Evolutionary conservation across 345 rosid species (phyloP).

Genomic region (Nephelium lappaceum): DNA sequence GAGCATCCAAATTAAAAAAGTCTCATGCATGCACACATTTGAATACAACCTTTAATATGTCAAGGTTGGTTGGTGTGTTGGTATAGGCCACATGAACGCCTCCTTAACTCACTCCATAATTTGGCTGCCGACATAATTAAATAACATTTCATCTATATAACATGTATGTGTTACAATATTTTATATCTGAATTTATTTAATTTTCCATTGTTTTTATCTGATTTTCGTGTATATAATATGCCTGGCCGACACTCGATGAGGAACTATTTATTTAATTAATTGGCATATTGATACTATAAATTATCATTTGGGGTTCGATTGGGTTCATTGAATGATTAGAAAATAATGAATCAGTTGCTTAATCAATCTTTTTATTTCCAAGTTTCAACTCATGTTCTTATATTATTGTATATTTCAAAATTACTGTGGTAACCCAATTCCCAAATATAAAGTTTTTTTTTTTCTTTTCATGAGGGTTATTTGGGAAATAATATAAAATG

Average conservation of each 20-base stretch:
- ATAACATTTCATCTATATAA: constrained; percentile 3
- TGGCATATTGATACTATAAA: constrained; percentile 6
- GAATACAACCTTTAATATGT: neutral
- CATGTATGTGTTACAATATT: constrained; percentile 2
- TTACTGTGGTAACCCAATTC: neutral
- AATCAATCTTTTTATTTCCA: neutral
- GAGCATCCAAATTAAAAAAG: no score
- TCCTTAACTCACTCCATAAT: constrained; percentile 27
- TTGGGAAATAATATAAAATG: no score
- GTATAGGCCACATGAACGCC: constrained; percentile 20
- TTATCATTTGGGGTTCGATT: neutral
- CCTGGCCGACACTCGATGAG: neutral
- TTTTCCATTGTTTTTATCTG: constrained; percentile 10
- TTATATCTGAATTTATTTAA: neutral
- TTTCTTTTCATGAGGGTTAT: neutral
- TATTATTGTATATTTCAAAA: neutral
- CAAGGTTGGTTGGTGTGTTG: neutral
- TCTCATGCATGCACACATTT: neutral
- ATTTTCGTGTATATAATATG: neutral
- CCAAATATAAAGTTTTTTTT: neutral
- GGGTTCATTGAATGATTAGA: constrained; percentile 20
- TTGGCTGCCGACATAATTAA: constrained; percentile 43
- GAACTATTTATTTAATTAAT: neutral
- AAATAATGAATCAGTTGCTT: neutral
- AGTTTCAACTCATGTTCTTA: neutral